These are phyloP conservation scores for Ceratorhiza oryzae-sativae DNA, from an alignment of 1,284 basidiomycete species.

Conservation along the genomic window DNA sequence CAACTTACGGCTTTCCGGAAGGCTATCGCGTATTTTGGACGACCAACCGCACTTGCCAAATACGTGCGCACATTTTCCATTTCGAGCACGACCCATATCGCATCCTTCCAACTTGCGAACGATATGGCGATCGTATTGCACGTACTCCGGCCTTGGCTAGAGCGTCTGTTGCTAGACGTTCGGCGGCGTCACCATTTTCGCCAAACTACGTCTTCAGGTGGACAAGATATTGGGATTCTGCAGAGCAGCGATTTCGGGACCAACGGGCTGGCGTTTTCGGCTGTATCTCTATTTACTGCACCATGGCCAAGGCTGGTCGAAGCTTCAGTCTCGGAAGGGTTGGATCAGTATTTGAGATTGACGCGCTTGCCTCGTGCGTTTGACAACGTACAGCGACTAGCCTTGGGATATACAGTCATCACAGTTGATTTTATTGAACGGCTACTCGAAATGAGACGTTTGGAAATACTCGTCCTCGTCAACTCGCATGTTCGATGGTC, in stretches of 20 bases:
- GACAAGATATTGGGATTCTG: conserved; percentile 28
- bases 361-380: conserved; percentile 28
- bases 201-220: conserved; percentile 1
- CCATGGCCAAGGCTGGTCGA: conserved; percentile 30
- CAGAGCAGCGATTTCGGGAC: background rate
- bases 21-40: conserved; percentile 29
- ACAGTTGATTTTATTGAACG: conserved; percentile 7
- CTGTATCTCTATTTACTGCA: background rate
- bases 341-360: conserved; percentile 29
- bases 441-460: conserved; percentile 1
- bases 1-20: conserved; percentile 29
- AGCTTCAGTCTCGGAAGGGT: conserved; percentile 28
- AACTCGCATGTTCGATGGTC: conserved; percentile 35
- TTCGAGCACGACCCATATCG: conserved; percentile 24
- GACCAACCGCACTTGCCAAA: conserved; percentile 28
- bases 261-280: background rate
- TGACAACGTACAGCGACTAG: conserved; percentile 11
- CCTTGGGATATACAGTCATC: conserved; percentile 23
- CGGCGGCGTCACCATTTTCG: conserved; percentile 29
- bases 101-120: conserved; percentile 24
- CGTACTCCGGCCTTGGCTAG: background rate
- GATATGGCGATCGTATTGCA: conserved; percentile 14
- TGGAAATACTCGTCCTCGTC: conserved; percentile 26
- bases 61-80: conserved; percentile 34
- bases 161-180: conserved; percentile 23